Base-by-base conservation (phyloP, 2,329 filamentous ascomycete species). In the Zasmidium angulare region DNA sequence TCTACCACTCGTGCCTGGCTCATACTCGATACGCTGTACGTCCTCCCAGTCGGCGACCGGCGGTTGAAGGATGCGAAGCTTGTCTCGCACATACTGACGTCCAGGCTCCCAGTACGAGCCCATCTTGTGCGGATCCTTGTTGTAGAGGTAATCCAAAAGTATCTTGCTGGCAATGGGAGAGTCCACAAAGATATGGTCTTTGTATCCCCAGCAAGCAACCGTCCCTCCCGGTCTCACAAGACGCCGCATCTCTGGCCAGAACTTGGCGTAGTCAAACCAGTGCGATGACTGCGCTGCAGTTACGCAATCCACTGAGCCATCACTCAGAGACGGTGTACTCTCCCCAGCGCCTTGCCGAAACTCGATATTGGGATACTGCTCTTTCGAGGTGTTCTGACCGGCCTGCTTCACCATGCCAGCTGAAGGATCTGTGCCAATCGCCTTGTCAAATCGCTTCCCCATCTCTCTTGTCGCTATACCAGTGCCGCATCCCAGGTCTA, bases 181-280 rank as follows among this genome's bases (percentile, higher is more conserved):
- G 21, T 82, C 80, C 17, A 85, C 72, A 53, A 89, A 79, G 31
- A 85, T 76, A 67, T 83, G 85, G 72, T 89, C 86, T 67, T 84
- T 85, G 72, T 89, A 89, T 1, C 85, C 85, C 83, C 82, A 88
- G 69, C 86, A 85, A 0, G 85, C 85, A n/a, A 89, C 66, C 0
- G 83, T 84, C 17, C 85, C 86, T 14, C 82, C 82, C 1, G 72
- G 70, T 51, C 81, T 77, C 46, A 87, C 73, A 7, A 85, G 79
- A 12, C 84, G 78, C 10, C 74, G 75, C 58, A 88, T 69, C 66
- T 84, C 81, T 0, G 78, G 78, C 82, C 84, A 89, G 2, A 82
- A 78, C 43, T 75, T 77, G 7, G 62, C 46, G 67, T 83, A 84
- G 69, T 88, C 79, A 70, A 89, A 89, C 86, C 86, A 89, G 69